phyloP scores from a whole-genome alignment of 306 rosid species.

The Trifolium subterraneum region DNA sequence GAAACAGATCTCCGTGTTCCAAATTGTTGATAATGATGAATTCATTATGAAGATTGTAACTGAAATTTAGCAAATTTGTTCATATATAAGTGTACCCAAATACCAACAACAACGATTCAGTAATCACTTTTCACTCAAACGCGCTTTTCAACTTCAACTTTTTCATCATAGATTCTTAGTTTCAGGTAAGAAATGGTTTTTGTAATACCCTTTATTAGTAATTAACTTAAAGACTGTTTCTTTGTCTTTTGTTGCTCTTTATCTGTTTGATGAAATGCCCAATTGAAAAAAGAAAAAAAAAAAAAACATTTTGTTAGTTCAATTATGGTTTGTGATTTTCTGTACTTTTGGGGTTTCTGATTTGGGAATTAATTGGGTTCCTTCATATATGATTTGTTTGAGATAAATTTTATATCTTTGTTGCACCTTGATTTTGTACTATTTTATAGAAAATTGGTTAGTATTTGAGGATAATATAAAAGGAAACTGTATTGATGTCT shows the following conservation, averaged over 20 bases:
- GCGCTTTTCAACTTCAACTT: not conserved
- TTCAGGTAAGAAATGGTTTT: constrained; percentile 31
- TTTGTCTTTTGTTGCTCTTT: not conserved
- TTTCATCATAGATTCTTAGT: constrained; percentile 18
- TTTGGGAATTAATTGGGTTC: not conserved
- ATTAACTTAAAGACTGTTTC: not conserved
- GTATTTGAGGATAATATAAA: constrained; percentile 1
- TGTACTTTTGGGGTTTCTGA: constrained; percentile 18
- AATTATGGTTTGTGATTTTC: constrained; percentile 1
- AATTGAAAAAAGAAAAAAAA: not conserved
- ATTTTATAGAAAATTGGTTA: not conserved
- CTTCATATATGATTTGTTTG: constrained; percentile 19
- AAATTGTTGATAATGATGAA: constrained; percentile 4
- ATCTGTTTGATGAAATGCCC: constrained; percentile 44
- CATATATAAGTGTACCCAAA: too few species aligned
- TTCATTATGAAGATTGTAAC: not conserved
- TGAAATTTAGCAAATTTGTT: not conserved
- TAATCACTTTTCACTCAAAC: not conserved
- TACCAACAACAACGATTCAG: not conserved
- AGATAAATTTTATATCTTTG: constrained; percentile 11
- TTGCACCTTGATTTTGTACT: constrained; percentile 14
- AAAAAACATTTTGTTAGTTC: not conserved
- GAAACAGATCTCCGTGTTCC: constrained; percentile 32
- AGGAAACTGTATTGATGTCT: constrained; percentile 3
- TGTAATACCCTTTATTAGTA: not conserved